Evolutionary conservation across 495 filamentous ascomycete species (phyloP), one percentile per base, ranked within the genome.

Genomic region (Friedmanniomyces endolithicus): DNA sequence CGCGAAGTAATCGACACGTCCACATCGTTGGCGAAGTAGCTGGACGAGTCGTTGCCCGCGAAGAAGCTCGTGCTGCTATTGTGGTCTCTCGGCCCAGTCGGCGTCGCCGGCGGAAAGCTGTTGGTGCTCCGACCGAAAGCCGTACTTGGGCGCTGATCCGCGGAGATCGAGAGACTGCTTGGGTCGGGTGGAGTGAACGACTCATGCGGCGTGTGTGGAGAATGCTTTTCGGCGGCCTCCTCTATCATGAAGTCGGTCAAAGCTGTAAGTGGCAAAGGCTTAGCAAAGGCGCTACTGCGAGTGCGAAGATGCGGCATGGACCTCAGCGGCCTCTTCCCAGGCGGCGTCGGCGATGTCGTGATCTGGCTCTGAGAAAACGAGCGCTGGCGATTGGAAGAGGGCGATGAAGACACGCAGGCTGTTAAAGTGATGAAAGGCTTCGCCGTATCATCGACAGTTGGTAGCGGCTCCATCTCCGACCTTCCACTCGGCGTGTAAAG

Each of bases 131-230:
- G 71, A 29, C 60, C 63, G 39, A 69, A 63, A 3, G 56, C 39
- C 9, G 62, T 11, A 3, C 58, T 57, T 72, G 72, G 52, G 35
- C 71, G 67, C 55, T 72, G 70, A 4, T 74, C 73, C 1, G 69
- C 81, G 17, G 85, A 88, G 51, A 94, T 89, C 1, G 87, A 87
- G 20, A 92, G 69, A 20, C 78, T 78, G 66, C 85, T 94, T 0
- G 87, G 81, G 64, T 95, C 88, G n/a, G 84, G 86, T 20, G 85
- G 84, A 24, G 80, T 72, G 63, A 87, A 75, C 44, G 74, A 73
- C 51, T 89, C 88, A 56, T 78, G 80, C 0, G 90, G 90, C 1
- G 90, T 97, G 48, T 74, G 85, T 34, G 90, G 90, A 3, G 87
- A 83, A 2, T 71, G 68, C 52, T 70, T 75, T 44, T 79, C 37